Conservation (phyloP, 2,329 filamentous ascomycete species). For the Claviceps purpurea region DNA sequence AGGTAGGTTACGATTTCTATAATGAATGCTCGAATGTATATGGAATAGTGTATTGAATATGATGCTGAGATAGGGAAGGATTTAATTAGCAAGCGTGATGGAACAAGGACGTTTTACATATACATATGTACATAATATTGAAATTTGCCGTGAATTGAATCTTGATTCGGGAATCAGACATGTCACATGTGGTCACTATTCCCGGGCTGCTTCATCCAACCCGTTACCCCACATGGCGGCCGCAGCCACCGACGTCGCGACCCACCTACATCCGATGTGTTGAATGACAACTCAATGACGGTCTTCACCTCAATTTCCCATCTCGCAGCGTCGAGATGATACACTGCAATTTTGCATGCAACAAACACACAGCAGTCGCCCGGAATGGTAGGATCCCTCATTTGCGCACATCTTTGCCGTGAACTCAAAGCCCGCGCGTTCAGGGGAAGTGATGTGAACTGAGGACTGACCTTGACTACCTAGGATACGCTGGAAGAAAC, state of each 20-base stretch:
- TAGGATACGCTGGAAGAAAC: conserved; percentile 25
- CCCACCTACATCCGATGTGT: background rate
- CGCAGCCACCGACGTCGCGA: background rate
- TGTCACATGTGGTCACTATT: too few species aligned
- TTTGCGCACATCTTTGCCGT: background rate
- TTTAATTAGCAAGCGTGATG: background rate
- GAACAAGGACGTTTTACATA: background rate
- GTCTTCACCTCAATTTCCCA: background rate
- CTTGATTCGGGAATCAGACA: too few species aligned
- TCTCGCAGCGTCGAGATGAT: background rate
- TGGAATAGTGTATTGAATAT: background rate
- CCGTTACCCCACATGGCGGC: background rate
- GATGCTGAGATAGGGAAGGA: background rate
- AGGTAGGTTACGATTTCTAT: background rate
- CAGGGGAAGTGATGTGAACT: too few species aligned
- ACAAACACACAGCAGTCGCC: background rate
- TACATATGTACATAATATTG: background rate
- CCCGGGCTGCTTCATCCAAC: background rate
- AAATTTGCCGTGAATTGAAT: too few species aligned
- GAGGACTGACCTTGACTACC: too few species aligned
- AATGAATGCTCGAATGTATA: background rate
- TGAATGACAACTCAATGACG: conserved; percentile 2
- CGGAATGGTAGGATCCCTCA: background rate
- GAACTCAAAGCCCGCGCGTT: too few species aligned
- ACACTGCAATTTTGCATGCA: background rate